Conservation (phyloP, 2,329 filamentous ascomycete genomes). For the Aspergillus eucalypticola region DNA sequence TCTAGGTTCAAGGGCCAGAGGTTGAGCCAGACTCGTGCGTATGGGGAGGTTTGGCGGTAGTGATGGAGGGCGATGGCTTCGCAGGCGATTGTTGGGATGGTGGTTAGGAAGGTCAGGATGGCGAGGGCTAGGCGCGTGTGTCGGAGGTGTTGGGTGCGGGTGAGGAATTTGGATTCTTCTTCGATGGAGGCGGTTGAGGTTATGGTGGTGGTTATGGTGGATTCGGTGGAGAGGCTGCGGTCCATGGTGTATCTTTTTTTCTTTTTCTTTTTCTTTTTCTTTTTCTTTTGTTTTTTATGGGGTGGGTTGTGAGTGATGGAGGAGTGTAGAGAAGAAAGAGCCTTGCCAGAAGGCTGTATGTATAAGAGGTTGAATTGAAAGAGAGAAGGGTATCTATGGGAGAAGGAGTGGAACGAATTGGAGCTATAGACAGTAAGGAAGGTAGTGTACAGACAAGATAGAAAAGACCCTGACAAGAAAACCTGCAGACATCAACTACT, state of each 20-base stretch:
- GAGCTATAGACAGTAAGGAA: neutral
- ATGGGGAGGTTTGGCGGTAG: constrained; percentile 41
- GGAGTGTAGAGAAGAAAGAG: neutral
- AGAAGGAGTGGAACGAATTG: constrained; percentile 3
- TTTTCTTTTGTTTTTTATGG: neutral
- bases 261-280: neutral
- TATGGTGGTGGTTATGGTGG: constrained; percentile 27
- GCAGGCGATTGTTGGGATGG: constrained; percentile 37
- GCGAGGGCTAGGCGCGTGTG: constrained; percentile 38
- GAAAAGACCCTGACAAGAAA: neutral
- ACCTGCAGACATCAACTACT: constrained; percentile 3
- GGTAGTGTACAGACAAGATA: neutral
- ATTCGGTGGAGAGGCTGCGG: neutral
- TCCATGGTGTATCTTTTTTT: too few relatives aligned
- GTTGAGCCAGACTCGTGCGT: constrained; percentile 34
- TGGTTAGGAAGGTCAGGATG: constrained; percentile 29
- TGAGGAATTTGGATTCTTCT: constrained; percentile 40
- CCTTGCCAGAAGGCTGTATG: constrained; percentile 17
- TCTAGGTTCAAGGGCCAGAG: constrained; percentile 48
- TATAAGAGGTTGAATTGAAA: neutral
- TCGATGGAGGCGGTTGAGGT: constrained; percentile 36
- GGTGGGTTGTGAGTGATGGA: neutral
- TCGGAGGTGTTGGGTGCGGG: constrained; percentile 35
- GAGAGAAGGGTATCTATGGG: neutral
- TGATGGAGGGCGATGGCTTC: constrained; percentile 42